Evolutionary conservation across 495 filamentous ascomycete species (phyloP), one percentile per base, ranked within the genome.

Genomic region (Extremus antarcticus): DNA sequence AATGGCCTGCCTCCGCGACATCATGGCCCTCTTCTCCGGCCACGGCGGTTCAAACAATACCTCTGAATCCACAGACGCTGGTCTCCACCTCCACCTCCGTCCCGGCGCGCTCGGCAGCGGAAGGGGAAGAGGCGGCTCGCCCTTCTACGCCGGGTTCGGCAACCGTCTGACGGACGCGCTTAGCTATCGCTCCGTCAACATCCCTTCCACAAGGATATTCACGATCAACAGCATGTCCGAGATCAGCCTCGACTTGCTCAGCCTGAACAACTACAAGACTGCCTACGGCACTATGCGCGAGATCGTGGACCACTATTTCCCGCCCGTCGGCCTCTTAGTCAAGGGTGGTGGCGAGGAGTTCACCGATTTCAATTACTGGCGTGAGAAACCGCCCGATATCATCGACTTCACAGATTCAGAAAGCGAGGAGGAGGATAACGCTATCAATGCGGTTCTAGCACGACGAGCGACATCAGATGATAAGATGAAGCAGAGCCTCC

Each of bases 211-310:
- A 21, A 78, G 94, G 21, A 99, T 99, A 54, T 99, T 99, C 66
- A 99, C 92, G 8, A 99, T 99, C 77, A 99, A 99, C 70, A 91
- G 87, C 47, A 94, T 96, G 66, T 90, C 92, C 1, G 94, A 99
- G 61, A 90, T 99, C 19, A 88, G 84, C n/a, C 70, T 97, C 46
- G 91, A 97, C 64, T 68, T 98, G 47, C 76, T 96, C 16, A 88
- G 83, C 58, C 76, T 98, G 39, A 97, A 92, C 68, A 94, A 90
- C 63, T 87, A 97, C 64, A 95, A 89, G 74, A 92, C 90, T 60
- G 95, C 87, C 66, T 99, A 99, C 67, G 87, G 94, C 51, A 88
- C 87, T 51, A 99, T 98, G 88, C 80, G 84, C 52, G 92, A 96
- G 69, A 77, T 97, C 23, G 84, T 98, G 13, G 91, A 98, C 65